Evolutionary conservation across 2,329 filamentous ascomycete species (phyloP), one percentile per base, ranked within the genome.

Genomic region (Paramyrothecium sp.): DNA sequence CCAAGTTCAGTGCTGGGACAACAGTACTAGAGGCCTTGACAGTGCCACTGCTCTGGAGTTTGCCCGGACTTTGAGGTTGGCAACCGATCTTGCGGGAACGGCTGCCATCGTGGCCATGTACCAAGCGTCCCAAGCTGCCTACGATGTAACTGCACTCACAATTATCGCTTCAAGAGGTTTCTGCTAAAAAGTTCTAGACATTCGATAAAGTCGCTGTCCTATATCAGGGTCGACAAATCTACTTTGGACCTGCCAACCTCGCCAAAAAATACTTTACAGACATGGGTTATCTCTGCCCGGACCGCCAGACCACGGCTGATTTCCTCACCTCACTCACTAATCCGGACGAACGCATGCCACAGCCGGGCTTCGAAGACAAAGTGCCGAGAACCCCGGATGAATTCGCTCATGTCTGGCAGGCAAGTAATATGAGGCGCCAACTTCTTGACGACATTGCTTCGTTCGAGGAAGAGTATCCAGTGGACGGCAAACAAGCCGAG

Each of bases 261-360:
- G 89, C 88, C 0, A 83, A 78, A 62, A 76, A 83, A 58, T 90
- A 89, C 71, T 91, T 91, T 61, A 70, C 87, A 62, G 76, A 85
- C 63, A 78, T 91, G 1, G 88, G 88, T 5, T 90, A 89, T 65
- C 80, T 87, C 44, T 88, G 86, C 66, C 86, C 87, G 3, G 71
- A 84, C 2, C 84, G 88, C 16, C 84, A 86, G 73, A 90, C 88
- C 0, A 88, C 85, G 0, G 86, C 88, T 20, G 89, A 91, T 67
- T 91, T 90, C 75, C 72, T 91, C 52, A 91, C 88, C 1, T 89
- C 86, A 21, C 87, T 91, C 74, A 90, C 88, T 2, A 82, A 81
- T 19, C 73, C 84, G 1, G 62, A 73, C 8, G 85, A 88, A 71
- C 83, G 85, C 57, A 61, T 83, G 34, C 75, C 85, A 22, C 81